Percentiles rank a stretch among this genome's conserved stretches.
Conservation (phyloP, 129 eudicot genomes). For the Helianthus tuberosus region DNA sequence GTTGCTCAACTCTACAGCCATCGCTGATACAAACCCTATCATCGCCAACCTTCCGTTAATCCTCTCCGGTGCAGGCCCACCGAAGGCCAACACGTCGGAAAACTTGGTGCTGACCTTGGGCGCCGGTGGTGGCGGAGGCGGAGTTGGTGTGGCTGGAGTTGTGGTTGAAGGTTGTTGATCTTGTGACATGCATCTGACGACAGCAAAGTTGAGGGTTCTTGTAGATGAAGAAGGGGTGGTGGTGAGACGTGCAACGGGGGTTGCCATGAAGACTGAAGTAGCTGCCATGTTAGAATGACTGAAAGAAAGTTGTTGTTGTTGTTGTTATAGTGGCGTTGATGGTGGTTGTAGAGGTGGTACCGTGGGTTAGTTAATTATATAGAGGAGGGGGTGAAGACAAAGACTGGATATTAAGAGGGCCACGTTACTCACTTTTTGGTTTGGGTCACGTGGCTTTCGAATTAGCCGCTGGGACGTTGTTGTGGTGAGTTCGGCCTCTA, state of each 20-base stretch:
- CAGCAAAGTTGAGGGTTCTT: background rate
- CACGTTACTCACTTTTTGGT: background rate
- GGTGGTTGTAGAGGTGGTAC: too few relatives aligned
- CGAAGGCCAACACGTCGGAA: too few relatives aligned
- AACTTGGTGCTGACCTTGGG: too few relatives aligned
- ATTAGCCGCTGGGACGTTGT: background rate
- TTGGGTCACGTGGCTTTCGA: conserved; percentile 24
- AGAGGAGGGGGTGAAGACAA: too few relatives aligned
- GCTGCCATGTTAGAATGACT: conserved; percentile 8
- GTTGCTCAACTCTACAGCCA: conserved; percentile 62
- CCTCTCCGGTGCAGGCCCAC: too few relatives aligned
- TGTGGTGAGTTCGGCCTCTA: conserved; percentile 16
- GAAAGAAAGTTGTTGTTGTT: too few relatives aligned
- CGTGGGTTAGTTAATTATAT: too few relatives aligned
- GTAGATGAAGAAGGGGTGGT: background rate
- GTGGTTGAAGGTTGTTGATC: conserved; percentile 37
- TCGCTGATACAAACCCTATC: conserved; percentile 69
- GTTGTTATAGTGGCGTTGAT: too few relatives aligned
- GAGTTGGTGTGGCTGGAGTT: conserved; percentile 19
- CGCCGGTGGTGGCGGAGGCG: too few relatives aligned
- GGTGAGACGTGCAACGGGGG: conserved; percentile 12
- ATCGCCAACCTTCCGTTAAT: too few relatives aligned
- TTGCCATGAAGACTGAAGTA: conserved; percentile 37
- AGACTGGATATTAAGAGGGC: too few relatives aligned
- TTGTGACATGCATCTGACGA: conserved; percentile 30